Conservation (phyloP, 2,329 filamentous ascomycete species). For the Alternaria novae-zelandiae region DNA sequence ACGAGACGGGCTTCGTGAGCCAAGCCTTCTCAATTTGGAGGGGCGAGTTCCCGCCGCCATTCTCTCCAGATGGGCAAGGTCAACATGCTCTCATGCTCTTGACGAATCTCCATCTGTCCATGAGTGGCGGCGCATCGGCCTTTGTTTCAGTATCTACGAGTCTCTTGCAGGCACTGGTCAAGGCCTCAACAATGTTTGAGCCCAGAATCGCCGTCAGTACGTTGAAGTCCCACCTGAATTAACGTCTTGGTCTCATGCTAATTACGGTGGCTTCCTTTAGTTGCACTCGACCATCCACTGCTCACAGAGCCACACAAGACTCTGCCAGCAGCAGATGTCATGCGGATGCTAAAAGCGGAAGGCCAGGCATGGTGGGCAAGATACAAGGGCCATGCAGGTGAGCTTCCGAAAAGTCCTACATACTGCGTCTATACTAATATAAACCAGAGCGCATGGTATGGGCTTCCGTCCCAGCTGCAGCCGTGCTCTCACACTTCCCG, state of each 20-base stretch:
- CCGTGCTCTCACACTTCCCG: not conserved
- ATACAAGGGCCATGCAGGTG: constrained; percentile 10
- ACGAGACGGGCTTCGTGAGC: constrained; percentile 11
- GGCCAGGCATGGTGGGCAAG: not conserved
- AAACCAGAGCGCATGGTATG: not conserved
- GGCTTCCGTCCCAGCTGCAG: not conserved
- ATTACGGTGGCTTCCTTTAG: not conserved
- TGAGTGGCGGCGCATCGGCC: constrained; percentile 3
- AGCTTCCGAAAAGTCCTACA: not conserved
- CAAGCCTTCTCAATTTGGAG: constrained; percentile 2
- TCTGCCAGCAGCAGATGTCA: not conserved
- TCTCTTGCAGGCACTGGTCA: constrained; percentile 5
- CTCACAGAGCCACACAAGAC: not conserved
- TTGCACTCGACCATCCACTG: not conserved
- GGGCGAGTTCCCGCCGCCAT: constrained; percentile 1
- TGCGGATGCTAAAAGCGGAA: not conserved
- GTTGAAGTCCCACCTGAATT: no score
- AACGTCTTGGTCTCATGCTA: not conserved
- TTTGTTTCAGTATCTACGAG: constrained; percentile 11
- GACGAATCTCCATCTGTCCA: constrained; percentile 1
- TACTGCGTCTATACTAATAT: not conserved
- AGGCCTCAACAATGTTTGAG: constrained; percentile 6
- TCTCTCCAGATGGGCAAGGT: constrained; percentile 3
- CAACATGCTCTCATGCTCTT: not conserved
- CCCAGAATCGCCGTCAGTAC: constrained; percentile 4